These are phyloP conservation scores for Helenozyma baotianmanensis DNA, from an alignment of 805 yeast genomes.

Conservation along the genomic window DNA sequence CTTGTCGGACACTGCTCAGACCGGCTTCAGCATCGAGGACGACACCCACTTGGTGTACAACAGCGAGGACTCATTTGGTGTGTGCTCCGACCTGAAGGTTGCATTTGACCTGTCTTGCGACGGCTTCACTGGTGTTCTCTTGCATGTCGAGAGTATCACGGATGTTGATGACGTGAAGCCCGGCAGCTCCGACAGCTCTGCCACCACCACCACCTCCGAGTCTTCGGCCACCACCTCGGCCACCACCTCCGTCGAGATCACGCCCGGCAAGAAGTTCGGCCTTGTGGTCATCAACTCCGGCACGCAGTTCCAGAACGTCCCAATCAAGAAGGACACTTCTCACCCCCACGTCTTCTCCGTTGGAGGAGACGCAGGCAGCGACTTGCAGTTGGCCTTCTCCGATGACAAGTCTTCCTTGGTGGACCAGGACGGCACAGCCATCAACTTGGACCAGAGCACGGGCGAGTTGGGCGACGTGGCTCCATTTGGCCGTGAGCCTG, in stretches of 20 bases:
- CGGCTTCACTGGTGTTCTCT: background rate
- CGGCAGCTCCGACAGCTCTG: background rate
- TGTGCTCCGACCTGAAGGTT: background rate
- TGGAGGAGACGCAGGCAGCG: conserved; percentile 29
- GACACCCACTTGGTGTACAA: conserved; percentile 6
- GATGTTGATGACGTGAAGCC: background rate
- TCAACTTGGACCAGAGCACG: conserved; percentile 23
- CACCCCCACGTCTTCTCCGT: conserved; percentile 33
- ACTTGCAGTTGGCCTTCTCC: conserved; percentile 20
- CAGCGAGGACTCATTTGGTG: conserved; percentile 3
- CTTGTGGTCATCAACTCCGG: conserved; percentile 23
- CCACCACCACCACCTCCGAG: conserved; percentile 1
- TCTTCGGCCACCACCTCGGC: conserved; percentile 4
- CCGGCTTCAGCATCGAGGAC: conserved; percentile 10
- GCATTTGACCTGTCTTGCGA: background rate
- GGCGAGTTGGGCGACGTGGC: conserved; percentile 32
- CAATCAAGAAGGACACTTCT: conserved; percentile 24
- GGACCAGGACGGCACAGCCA: conserved; percentile 28
- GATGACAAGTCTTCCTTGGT: conserved; percentile 22
- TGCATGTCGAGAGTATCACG: background rate
- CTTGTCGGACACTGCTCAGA: conserved; percentile 6
- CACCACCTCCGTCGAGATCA: background rate
- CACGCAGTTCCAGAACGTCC: conserved; percentile 20
- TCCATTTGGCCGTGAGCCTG: conserved; percentile 27
- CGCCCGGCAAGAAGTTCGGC: conserved; percentile 12